A percentile compares a stretch with the other conserved stretches of the same genome.
Conservation (phyloP, 148 eudicot species). For the Rhododendron simsii region DNA sequence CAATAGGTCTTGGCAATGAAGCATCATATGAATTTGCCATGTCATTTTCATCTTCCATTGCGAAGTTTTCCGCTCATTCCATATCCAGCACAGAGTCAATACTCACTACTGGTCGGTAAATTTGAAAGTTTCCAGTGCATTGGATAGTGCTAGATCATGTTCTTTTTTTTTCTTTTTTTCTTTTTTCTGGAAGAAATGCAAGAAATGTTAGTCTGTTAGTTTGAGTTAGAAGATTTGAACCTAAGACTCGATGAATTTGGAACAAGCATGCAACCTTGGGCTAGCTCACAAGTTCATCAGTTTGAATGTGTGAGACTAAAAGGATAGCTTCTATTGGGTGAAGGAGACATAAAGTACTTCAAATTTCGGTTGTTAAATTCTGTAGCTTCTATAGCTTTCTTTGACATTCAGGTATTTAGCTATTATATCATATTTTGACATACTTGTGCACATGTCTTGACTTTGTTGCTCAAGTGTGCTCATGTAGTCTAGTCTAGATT, state of each 20-base stretch:
- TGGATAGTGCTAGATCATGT: constrained; percentile 5
- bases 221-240: background rate
- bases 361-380: background rate
- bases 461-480: background rate
- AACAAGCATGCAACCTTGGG: background rate
- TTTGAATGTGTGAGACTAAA: background rate
- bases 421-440: background rate
- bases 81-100: background rate
- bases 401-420: background rate
- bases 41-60: background rate
- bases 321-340: background rate
- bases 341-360: background rate
- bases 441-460: background rate
- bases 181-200: background rate
- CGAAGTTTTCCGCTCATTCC: background rate
- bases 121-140: background rate
- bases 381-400: background rate
- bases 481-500: background rate
- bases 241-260: background rate
- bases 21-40: background rate
- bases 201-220: background rate
- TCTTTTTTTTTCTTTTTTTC: too few relatives aligned
- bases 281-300: background rate
- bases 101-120: background rate
- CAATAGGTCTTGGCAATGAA: background rate